phyloP scores from a whole-genome alignment of 352 stramenopile species.

The Globisporangium middletonii region DNA sequence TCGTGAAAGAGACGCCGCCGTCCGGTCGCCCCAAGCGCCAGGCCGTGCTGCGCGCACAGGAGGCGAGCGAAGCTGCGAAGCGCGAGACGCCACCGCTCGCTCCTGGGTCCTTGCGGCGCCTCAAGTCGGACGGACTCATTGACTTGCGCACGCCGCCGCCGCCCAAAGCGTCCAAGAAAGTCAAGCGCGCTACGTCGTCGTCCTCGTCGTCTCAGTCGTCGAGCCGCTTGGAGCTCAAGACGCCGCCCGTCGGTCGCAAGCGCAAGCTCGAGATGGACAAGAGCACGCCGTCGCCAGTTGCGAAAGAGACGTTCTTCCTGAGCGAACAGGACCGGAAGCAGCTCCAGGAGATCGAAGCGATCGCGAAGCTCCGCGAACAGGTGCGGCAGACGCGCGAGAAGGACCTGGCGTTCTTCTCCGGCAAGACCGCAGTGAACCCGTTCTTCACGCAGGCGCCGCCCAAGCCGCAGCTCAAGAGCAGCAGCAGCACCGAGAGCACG shows the following conservation, averaged over 20 bases:
- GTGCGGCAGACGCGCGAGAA: constrained; percentile 59
- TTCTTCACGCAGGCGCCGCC: constrained; percentile 41
- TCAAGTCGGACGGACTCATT: constrained; percentile 1
- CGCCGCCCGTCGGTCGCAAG: constrained; percentile 28
- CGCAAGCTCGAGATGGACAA: constrained; percentile 62
- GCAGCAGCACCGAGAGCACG: constrained; percentile 1
- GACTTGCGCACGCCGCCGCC: constrained; percentile 10
- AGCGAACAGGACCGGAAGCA: constrained; percentile 60
- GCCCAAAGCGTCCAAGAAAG: background rate
- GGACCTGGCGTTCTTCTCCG: constrained; percentile 65
- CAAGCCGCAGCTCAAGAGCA: constrained; percentile 7
- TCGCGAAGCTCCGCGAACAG: constrained; percentile 56
- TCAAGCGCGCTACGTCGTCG: background rate
- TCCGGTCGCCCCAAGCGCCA: constrained; percentile 45
- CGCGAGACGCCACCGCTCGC: constrained; percentile 1
- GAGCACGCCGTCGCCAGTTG: constrained; percentile 29
- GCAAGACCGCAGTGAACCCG: constrained; percentile 39
- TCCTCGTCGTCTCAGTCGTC: background rate
- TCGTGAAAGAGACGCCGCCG: background rate
- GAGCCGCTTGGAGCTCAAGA: constrained; percentile 6
- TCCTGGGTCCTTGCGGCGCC: too few species aligned
- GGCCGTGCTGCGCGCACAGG: constrained; percentile 42
- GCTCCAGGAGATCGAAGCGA: constrained; percentile 61
- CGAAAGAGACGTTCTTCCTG: constrained; percentile 51
- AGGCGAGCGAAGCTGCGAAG: constrained; percentile 6